phyloP scores from a whole-genome alignment of 2,329 filamentous ascomycete genomes.

The Fulvia fulva region DNA sequence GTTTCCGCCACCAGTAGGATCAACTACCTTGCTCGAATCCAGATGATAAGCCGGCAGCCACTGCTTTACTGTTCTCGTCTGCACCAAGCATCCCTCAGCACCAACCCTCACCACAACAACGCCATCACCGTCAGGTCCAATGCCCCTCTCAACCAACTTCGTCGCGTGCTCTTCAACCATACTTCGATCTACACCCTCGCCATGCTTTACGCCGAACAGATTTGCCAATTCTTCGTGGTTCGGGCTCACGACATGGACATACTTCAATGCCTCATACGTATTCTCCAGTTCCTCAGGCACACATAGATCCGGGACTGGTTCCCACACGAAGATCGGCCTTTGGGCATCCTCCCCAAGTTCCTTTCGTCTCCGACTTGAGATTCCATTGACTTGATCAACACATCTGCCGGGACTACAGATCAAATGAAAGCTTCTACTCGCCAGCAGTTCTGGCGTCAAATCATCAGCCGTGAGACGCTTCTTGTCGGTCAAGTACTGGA shows the following conservation, averaged over 20 bases:
- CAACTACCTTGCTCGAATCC: constrained; percentile 59
- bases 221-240: constrained; percentile 86
- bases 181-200: constrained; percentile 34
- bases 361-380: constrained; percentile 52
- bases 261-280: constrained; percentile 50
- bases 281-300: constrained; percentile 59
- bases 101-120: constrained; percentile 68
- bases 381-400: constrained; percentile 68
- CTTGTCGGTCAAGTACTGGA: constrained; percentile 86
- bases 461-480: constrained; percentile 71
- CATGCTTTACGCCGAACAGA: constrained; percentile 61
- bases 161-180: constrained; percentile 39
- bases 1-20: constrained; percentile 93
- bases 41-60: constrained; percentile 79
- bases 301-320: constrained; percentile 88
- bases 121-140: constrained; percentile 34
- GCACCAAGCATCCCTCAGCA: constrained; percentile 63
- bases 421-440: constrained; percentile 77
- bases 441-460: constrained; percentile 62
- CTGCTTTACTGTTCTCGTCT: constrained; percentile 30
- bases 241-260: constrained; percentile 63
- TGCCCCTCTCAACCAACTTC: constrained; percentile 29
- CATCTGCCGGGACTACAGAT: constrained; percentile 78
- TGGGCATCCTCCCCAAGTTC: constrained; percentile 18
- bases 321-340: constrained; percentile 79